Percentiles rank a stretch among this genome's conserved stretches.
phyloP scores from a whole-genome alignment of 2,329 filamentous ascomycete genomes.

The Metarhizium anisopliae region DNA sequence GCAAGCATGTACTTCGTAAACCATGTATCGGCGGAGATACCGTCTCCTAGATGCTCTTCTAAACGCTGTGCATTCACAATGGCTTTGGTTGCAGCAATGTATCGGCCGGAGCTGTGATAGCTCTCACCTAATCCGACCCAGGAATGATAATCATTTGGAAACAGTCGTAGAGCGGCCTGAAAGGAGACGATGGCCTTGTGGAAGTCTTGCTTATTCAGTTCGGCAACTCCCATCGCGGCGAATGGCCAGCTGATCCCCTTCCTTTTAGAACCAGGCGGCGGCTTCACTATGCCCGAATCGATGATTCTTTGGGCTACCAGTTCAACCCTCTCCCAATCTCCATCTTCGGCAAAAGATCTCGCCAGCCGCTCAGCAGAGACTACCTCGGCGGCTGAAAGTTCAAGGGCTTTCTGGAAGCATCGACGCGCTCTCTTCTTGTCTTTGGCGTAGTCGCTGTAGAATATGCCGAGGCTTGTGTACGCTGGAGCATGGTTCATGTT shows the following conservation, averaged over 20 bases:
- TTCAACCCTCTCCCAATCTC: slow-evolving; percentile 96
- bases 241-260: slow-evolving; percentile 95
- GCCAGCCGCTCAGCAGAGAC: slow-evolving; percentile 82
- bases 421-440: slow-evolving; percentile 81
- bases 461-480: slow-evolving; percentile 84
- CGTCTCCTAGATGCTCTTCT: slow-evolving; percentile 47
- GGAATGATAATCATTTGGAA: slow-evolving; percentile 82
- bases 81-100: slow-evolving; percentile 87
- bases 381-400: slow-evolving; percentile 80
- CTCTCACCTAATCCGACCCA: slow-evolving; percentile 97
- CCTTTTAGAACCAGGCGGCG: slow-evolving; percentile 84
- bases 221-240: slow-evolving; percentile 84
- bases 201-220: slow-evolving; percentile 90
- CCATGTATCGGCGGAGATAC: slow-evolving; percentile 63
- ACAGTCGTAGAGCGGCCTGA: slow-evolving; percentile 76
- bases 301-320: slow-evolving; percentile 83
- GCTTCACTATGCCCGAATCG: slow-evolving; percentile 87
- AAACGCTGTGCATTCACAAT: slow-evolving; percentile 77
- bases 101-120: slow-evolving; percentile 87
- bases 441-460: slow-evolving; percentile 82
- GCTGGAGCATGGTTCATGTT: slow-evolving; percentile 83
- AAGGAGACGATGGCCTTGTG: slow-evolving; percentile 84
- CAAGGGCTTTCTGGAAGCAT: slow-evolving; percentile 94
- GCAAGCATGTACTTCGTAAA: slow-evolving; percentile 96
- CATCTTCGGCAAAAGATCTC: slow-evolving; percentile 74